These are phyloP conservation scores for Penicillium sp. DNA, from an alignment of 2,329 filamentous ascomycete species.

Conservation along the genomic window DNA sequence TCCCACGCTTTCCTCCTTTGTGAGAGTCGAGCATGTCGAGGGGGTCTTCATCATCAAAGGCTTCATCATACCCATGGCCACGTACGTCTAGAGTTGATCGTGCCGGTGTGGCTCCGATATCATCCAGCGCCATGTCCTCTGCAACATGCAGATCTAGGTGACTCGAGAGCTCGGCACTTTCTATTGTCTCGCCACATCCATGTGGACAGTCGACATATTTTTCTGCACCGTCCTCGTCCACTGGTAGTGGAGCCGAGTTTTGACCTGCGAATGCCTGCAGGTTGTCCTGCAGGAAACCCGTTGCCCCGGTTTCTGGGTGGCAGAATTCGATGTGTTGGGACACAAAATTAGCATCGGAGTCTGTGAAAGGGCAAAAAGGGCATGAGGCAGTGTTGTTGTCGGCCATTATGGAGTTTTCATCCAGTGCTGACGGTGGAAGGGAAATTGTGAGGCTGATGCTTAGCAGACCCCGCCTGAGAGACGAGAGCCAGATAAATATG, in stretches of 20 bases:
- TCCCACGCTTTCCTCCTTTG: conserved; percentile 18
- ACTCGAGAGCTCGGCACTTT: conserved; percentile 53
- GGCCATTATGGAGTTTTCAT: conserved; percentile 19
- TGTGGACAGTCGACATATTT: conserved; percentile 57
- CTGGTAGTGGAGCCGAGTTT: not conserved
- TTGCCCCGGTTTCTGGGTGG: conserved; percentile 43
- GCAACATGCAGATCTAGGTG: conserved; percentile 62
- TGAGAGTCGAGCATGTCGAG: not conserved
- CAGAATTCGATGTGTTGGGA: conserved; percentile 47
- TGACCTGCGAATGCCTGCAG: conserved; percentile 1
- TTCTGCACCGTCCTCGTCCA: conserved; percentile 15
- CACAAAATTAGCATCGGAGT: conserved; percentile 42
- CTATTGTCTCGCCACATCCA: conserved; percentile 61
- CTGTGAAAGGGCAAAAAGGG: conserved; percentile 49
- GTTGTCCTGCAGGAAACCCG: conserved; percentile 24
- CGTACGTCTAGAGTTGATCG: conserved; percentile 2
- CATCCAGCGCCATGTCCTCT: conserved; percentile 49
- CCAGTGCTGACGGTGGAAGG: not conserved
- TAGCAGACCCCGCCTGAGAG: not conserved
- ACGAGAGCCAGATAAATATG: conserved; percentile 4
- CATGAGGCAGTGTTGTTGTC: conserved; percentile 31
- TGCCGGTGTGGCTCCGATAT: conserved; percentile 23
- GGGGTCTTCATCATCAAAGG: conserved; percentile 14
- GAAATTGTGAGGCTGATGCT: not conserved
- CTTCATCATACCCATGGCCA: conserved; percentile 7